phyloP scores from a whole-genome alignment of 176 grass and related monocot genomes.

The Cenchrus fungigraminus region DNA sequence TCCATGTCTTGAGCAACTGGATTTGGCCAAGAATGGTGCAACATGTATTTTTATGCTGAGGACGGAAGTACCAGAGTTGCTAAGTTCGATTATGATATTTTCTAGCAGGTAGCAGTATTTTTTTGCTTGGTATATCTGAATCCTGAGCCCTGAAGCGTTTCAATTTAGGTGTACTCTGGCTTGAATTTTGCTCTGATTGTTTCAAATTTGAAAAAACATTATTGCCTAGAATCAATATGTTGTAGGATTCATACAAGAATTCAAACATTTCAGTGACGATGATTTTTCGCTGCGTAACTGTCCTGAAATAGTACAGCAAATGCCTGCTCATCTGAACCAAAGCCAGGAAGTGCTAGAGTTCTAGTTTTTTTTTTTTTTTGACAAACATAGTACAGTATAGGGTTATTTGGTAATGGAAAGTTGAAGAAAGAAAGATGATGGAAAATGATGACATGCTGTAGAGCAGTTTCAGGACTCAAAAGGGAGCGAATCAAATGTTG shows the following conservation, averaged over 20 bases:
- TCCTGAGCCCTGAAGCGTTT: neutral
- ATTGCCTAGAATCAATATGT: neutral
- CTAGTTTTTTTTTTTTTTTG: too few relatives aligned
- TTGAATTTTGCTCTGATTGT: neutral
- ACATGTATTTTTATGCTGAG: slow-evolving; percentile 18
- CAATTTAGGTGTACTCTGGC: neutral
- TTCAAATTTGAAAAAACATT: neutral
- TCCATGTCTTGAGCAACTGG: neutral
- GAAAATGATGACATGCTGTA: too few relatives aligned
- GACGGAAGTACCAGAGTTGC: neutral
- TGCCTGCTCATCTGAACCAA: too few relatives aligned
- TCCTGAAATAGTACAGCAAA: too few relatives aligned
- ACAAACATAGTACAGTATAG: too few relatives aligned
- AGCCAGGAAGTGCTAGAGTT: too few relatives aligned
- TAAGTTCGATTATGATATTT: slow-evolving; percentile 12
- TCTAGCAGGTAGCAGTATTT: slow-evolving; percentile 13
- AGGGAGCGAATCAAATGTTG: too few relatives aligned
- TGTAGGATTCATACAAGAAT: neutral
- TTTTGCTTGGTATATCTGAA: neutral
- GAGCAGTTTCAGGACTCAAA: too few relatives aligned
- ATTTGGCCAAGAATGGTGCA: slow-evolving; percentile 11
- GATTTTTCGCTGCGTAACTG: too few relatives aligned
- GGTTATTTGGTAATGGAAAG: too few relatives aligned
- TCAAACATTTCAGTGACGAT: neutral
- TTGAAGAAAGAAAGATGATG: too few relatives aligned